Evolutionary conservation across 306 rosid species (phyloP).

Genomic region (Medicago arabica): DNA sequence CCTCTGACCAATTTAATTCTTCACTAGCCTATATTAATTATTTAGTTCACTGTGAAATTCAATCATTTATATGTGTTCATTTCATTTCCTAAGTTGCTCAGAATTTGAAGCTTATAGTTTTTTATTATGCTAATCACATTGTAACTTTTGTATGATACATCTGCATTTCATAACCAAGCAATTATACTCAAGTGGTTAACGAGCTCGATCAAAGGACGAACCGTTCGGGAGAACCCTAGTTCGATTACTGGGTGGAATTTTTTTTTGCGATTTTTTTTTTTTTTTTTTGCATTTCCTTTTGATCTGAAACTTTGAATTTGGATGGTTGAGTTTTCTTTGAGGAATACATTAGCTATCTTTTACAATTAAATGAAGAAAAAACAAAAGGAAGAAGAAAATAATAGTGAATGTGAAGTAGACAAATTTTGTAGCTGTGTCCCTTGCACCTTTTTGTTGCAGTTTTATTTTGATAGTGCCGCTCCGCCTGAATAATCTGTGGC

Average conservation of each 20-base stretch:
- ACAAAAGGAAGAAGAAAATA: neutral
- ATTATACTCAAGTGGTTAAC: too few species aligned
- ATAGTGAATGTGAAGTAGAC: constrained; percentile 1
- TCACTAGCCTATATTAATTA: constrained; percentile 22
- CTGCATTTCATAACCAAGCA: neutral
- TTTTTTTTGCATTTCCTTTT: too few species aligned
- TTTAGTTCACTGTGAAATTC: constrained; percentile 25
- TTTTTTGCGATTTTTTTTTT: too few species aligned
- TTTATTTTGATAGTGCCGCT: constrained; percentile 90
- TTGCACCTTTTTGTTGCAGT: constrained; percentile 54
- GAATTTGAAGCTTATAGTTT: neutral
- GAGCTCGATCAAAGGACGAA: too few species aligned
- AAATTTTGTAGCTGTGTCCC: constrained; percentile 20
- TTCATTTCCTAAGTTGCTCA: neutral
- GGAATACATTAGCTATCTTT: neutral
- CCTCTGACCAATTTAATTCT: constrained; percentile 21
- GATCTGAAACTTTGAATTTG: too few species aligned
- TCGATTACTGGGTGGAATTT: too few species aligned
- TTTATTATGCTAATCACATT: constrained; percentile 10
- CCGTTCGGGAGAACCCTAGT: too few species aligned
- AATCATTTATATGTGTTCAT: too few species aligned
- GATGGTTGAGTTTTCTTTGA: too few species aligned
- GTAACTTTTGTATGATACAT: neutral
- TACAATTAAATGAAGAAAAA: neutral
- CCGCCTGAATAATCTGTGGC: constrained; percentile 80